Evolutionary conservation across 2,329 filamentous ascomycete genomes (phyloP).

Genomic region (Paecilomyces sp.): DNA sequence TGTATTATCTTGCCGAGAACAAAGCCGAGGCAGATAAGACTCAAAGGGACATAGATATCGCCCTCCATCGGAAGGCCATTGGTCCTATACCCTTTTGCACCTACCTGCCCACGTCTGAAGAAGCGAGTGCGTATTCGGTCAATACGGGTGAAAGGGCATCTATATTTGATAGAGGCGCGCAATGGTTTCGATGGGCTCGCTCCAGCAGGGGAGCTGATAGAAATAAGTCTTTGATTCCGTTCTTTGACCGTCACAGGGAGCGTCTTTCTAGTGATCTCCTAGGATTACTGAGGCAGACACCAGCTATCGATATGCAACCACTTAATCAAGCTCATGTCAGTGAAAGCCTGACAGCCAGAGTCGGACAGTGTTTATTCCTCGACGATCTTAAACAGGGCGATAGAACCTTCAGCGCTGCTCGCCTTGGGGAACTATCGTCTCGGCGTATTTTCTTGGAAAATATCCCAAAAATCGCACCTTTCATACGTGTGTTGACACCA

Average conservation of each 20-base stretch:
- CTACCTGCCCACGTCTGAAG: conserved; percentile 23
- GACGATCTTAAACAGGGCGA: conserved; percentile 15
- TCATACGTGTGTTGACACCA: conserved; percentile 20
- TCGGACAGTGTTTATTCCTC: conserved; percentile 33
- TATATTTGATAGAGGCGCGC: conserved; percentile 23
- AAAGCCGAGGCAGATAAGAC: conserved; percentile 23
- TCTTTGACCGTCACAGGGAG: conserved; percentile 23
- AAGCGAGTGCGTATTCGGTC: conserved; percentile 18
- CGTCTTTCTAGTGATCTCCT: conserved; percentile 24
- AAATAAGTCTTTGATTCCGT: conserved; percentile 11
- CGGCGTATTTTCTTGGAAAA: conserved; percentile 26
- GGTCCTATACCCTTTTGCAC: conserved; percentile 24
- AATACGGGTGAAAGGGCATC: conserved; percentile 15
- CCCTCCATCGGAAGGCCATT: conserved; percentile 13
- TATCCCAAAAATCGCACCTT: conserved; percentile 24
- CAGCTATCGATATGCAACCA: not conserved
- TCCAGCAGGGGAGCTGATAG: conserved; percentile 15
- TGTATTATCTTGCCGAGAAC: conserved; percentile 27
- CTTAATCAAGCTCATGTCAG: conserved; percentile 9
- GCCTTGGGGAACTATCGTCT: conserved; percentile 22
- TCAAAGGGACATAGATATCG: conserved; percentile 27
- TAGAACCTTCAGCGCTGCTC: conserved; percentile 17
- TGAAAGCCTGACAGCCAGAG: conserved; percentile 29
- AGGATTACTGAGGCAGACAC: conserved; percentile 18
- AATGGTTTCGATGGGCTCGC: conserved; percentile 34